Conservation (phyloP, 345 rosid genomes). For the Pistacia atlantica region DNA sequence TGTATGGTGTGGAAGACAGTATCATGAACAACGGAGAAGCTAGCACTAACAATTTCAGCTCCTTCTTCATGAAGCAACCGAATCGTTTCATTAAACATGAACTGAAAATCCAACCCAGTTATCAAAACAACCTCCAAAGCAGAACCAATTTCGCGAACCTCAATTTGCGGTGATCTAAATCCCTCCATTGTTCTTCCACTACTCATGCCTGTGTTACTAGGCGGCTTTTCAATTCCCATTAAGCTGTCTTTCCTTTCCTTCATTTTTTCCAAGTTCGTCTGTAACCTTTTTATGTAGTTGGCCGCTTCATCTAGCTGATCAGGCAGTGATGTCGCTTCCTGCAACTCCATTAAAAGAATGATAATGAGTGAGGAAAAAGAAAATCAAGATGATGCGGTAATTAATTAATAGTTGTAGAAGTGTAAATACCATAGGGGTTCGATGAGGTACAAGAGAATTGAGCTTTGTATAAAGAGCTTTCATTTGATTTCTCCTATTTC, state of each 20-base stretch:
- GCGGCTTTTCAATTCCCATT: constrained; percentile 12
- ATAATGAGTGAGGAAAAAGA: neutral
- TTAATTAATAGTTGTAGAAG: no score
- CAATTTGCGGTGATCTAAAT: constrained; percentile 31
- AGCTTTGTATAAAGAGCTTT: constrained; percentile 56
- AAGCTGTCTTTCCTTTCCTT: constrained; percentile 50
- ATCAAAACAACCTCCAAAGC: constrained; percentile 43
- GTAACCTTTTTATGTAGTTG: constrained; percentile 59
- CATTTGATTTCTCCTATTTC: constrained; percentile 69
- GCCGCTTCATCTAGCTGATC: constrained; percentile 61
- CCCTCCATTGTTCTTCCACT: neutral
- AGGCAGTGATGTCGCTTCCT: constrained; percentile 49
- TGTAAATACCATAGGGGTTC: constrained; percentile 32
- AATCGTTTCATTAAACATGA: constrained; percentile 41
- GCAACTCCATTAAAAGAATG: neutral
- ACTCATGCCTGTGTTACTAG: neutral
- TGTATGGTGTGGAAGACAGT: constrained; percentile 46
- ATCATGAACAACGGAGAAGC: constrained; percentile 35
- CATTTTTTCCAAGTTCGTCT: constrained; percentile 53
- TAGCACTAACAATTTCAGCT: constrained; percentile 44
- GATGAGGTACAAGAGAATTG: constrained; percentile 50
- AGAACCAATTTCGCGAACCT: constrained; percentile 40
- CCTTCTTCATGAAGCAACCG: constrained; percentile 52
- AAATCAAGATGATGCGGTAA: neutral
- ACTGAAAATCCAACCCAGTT: constrained; percentile 39